Evolutionary conservation across 305 asterid genomes (phyloP).

Genomic region (Solanum hybrid): DNA sequence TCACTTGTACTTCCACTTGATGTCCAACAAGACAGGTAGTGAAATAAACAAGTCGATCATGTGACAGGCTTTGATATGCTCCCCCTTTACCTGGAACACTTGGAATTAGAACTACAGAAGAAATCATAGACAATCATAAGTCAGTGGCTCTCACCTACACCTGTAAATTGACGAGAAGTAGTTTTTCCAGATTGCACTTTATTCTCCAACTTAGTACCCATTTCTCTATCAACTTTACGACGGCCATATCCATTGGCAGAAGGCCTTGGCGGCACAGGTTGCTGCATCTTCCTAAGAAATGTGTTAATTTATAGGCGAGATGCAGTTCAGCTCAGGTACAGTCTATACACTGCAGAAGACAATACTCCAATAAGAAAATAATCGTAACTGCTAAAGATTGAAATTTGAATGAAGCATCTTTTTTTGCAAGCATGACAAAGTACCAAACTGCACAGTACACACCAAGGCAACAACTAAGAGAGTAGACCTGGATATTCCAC

Average conservation of each 20-base stretch:
- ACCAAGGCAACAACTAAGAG: background rate
- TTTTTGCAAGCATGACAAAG: background rate
- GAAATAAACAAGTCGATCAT: slow-evolving; percentile 58
- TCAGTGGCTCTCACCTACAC: slow-evolving; percentile 39
- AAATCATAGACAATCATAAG: slow-evolving; percentile 4
- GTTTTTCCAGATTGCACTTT: slow-evolving; percentile 42
- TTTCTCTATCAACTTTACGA: slow-evolving; percentile 21
- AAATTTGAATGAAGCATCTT: background rate
- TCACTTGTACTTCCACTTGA: slow-evolving; percentile 85
- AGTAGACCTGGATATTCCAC: background rate
- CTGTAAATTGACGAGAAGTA: slow-evolving; percentile 29
- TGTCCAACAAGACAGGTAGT: slow-evolving; percentile 79
- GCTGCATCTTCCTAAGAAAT: slow-evolving; percentile 51
- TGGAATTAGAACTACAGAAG: slow-evolving; percentile 19
- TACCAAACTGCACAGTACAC: background rate
- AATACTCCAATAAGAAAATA: background rate
- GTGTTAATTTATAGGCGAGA: background rate
- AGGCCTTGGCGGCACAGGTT: slow-evolving; percentile 52
- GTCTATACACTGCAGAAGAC: background rate
- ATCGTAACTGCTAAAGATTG: background rate
- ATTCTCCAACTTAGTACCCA: background rate
- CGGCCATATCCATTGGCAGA: slow-evolving; percentile 76
- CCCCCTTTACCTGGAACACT: slow-evolving; percentile 50
- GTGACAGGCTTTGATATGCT: slow-evolving; percentile 41
- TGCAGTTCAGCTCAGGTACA: background rate